phyloP scores from a whole-genome alignment of 2,329 filamentous ascomycete species.

The Pseudogymnoascus sp. region DNA sequence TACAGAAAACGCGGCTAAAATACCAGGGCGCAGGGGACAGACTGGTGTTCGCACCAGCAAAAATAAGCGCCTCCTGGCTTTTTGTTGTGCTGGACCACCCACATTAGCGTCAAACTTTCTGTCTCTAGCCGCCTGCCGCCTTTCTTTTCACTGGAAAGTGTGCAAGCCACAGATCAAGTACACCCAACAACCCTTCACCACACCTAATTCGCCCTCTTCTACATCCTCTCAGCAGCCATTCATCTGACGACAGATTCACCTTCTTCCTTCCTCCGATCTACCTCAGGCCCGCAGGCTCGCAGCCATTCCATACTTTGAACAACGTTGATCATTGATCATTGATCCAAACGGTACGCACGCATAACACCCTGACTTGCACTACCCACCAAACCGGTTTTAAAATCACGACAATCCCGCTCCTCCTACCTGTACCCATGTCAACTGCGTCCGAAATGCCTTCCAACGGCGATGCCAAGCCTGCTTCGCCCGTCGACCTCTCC shows the following conservation, averaged over 20 bases:
- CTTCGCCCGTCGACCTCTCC: conserved; percentile 55
- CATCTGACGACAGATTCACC: conserved; percentile 1
- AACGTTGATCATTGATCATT: not conserved
- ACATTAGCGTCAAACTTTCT: conserved; percentile 9
- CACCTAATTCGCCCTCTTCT: not conserved
- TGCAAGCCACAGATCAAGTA: not conserved
- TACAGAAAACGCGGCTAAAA: not conserved
- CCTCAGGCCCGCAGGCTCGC: not conserved
- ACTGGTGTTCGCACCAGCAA: conserved; percentile 1
- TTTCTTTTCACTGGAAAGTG: conserved; percentile 7
- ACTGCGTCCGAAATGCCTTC: conserved; percentile 19
- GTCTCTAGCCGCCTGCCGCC: conserved; percentile 5
- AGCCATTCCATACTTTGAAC: not conserved
- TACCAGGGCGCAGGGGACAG: conserved; percentile 3
- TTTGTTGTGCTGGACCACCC: conserved; percentile 4
- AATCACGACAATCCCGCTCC: not conserved
- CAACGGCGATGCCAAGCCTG: conserved; percentile 16
- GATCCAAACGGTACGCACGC: conserved; percentile 8
- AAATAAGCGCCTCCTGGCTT: conserved; percentile 2
- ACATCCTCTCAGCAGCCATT: not conserved
- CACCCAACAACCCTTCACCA: not conserved
- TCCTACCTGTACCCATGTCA: conserved; percentile 19
- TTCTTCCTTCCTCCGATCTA: not conserved
- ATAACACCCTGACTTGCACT: conserved; percentile 12
- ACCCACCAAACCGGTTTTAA: not conserved